Conservation (phyloP, 2,329 filamentous ascomycete species). For the Colletotrichum sp. region DNA sequence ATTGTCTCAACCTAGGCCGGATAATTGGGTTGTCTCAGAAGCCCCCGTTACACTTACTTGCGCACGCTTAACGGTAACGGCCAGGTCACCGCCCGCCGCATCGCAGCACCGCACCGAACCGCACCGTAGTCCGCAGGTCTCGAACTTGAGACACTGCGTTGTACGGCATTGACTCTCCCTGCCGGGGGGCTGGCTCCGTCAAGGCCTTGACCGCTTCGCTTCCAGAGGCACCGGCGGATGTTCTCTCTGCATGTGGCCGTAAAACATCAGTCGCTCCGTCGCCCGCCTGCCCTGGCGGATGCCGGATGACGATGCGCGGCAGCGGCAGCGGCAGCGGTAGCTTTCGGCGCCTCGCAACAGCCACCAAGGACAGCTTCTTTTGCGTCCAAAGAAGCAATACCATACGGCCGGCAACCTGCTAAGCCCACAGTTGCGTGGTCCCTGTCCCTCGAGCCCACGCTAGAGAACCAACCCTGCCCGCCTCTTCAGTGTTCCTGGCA, state of each 20-base stretch:
- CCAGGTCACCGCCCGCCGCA: neutral
- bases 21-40: slow-evolving; percentile 14
- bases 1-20: slow-evolving; percentile 12
- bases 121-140: neutral
- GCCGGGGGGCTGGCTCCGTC: slow-evolving; percentile 8
- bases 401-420: slow-evolving; percentile 15
- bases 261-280: neutral
- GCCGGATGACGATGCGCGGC: slow-evolving; percentile 1
- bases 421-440: slow-evolving; percentile 7
- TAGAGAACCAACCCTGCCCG: neutral
- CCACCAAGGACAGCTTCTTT: neutral
- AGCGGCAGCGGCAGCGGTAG: neutral
- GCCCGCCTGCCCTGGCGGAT: neutral
- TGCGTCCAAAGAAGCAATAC: slow-evolving; percentile 7
- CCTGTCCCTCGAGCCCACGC: slow-evolving; percentile 4
- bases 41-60: neutral
- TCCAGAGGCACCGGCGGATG: neutral
- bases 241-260: neutral
- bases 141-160: slow-evolving; percentile 3
- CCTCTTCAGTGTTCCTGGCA: neutral
- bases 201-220: slow-evolving; percentile 1
- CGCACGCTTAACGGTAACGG: neutral
- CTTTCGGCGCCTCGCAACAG: neutral
- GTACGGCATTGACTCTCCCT: slow-evolving; percentile 5
- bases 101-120: neutral